A percentile compares a stretch with the other conserved stretches of the same genome.
Evolutionary conservation across 768 basidiomycete species (phyloP).

Genomic region (Scleroderma bovista): DNA sequence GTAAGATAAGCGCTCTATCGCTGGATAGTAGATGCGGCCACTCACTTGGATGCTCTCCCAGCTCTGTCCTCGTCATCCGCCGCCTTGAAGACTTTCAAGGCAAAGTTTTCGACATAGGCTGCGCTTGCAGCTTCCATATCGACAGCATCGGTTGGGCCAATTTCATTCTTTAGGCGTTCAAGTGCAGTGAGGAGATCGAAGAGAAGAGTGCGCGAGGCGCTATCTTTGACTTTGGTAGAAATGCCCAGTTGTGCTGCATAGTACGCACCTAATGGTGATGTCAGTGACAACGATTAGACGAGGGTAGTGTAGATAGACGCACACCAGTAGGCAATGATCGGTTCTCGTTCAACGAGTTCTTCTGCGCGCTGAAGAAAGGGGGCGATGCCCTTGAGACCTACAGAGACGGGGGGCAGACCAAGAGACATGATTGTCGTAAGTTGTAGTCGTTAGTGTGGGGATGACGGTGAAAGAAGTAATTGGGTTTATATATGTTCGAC

Average conservation of each 20-base stretch:
- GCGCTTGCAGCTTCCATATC: conserved; percentile 77
- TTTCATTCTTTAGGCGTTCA: conserved; percentile 73
- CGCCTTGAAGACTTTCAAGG: conserved; percentile 75
- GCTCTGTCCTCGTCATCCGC: conserved; percentile 91
- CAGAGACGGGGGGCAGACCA: conserved; percentile 54
- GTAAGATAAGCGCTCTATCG: neutral
- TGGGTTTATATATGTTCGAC: neutral
- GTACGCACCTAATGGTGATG: conserved; percentile 61
- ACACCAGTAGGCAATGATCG: conserved; percentile 96
- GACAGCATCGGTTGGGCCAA: conserved; percentile 73
- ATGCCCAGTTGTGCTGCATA: conserved; percentile 90
- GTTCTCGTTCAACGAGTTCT: conserved; percentile 78
- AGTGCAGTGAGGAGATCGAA: conserved; percentile 69
- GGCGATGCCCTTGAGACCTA: conserved; percentile 59
- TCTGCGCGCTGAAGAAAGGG: conserved; percentile 88
- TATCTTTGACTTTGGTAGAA: conserved; percentile 60
- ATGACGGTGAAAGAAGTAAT: neutral
- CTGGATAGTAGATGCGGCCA: neutral
- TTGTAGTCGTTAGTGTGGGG: neutral
- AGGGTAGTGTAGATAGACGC: conserved; percentile 12
- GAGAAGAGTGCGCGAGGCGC: conserved; percentile 60
- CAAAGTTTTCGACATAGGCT: conserved; percentile 95
- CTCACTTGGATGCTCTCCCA: conserved; percentile 70
- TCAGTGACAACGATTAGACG: conserved; percentile 1
- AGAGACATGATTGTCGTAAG: conserved; percentile 29